These are phyloP conservation scores for Xanthoparmelia taractica DNA, from an alignment of 495 filamentous ascomycete species.

Conservation along the genomic window DNA sequence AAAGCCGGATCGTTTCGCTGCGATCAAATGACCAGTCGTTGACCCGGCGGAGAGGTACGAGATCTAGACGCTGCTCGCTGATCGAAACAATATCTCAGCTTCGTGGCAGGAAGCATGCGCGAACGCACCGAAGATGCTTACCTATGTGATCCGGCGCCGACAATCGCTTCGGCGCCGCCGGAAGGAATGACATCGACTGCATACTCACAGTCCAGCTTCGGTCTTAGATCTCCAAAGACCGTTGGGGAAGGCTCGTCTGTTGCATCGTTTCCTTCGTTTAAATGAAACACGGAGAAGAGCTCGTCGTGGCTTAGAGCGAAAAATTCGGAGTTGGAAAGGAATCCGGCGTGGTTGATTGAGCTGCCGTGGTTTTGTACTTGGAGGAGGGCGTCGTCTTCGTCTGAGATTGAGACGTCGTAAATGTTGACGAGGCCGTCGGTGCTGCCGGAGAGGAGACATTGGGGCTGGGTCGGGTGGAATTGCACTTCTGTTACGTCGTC, in stretches of 20 bases:
- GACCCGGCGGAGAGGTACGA: constrained; percentile 54
- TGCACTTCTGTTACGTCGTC: constrained; percentile 85
- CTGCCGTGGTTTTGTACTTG: constrained; percentile 80
- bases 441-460: constrained; percentile 71
- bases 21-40: constrained; percentile 54
- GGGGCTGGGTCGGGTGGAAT: constrained; percentile 68
- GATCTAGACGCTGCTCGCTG: constrained; percentile 57
- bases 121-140: constrained; percentile 23
- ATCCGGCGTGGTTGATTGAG: constrained; percentile 79
- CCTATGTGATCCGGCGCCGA: constrained; percentile 56
- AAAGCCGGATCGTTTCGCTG: constrained; percentile 55
- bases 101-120: neutral
- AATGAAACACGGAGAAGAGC: constrained; percentile 66
- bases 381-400: constrained; percentile 79
- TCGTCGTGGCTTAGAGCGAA: constrained; percentile 77
- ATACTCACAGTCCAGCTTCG: constrained; percentile 69
- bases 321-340: constrained; percentile 59
- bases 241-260: constrained; percentile 40
- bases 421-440: constrained; percentile 90
- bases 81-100: constrained; percentile 6
- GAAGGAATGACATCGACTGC: constrained; percentile 59
- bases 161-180: constrained; percentile 37
- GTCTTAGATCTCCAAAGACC: constrained; percentile 70
- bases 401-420: constrained; percentile 63
- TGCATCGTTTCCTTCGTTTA: constrained; percentile 44